Conservation (phyloP, 140 eudicot genomes). For the Ambrosia hybrid region DNA sequence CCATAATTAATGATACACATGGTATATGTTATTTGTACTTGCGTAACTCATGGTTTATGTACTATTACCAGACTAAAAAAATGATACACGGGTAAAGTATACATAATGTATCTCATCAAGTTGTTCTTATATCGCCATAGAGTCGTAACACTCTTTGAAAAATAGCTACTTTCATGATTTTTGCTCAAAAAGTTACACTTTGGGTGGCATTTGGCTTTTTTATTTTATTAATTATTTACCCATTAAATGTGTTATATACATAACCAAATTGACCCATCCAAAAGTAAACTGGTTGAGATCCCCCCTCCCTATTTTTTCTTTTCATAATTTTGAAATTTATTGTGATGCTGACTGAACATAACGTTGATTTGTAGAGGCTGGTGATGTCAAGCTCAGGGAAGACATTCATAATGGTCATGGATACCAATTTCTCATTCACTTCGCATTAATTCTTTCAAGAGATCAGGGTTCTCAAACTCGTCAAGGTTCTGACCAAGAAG, state of each 20-base stretch:
- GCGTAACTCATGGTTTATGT: neutral
- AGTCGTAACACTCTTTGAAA: neutral
- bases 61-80: neutral
- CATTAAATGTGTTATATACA: neutral
- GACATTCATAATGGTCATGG: conserved; percentile 98
- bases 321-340: conserved; percentile 8
- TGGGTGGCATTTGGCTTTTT: conserved; percentile 4
- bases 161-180: neutral
- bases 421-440: conserved; percentile 87
- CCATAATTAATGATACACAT: neutral
- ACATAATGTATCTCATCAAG: neutral
- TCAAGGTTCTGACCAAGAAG: conserved; percentile 35
- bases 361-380: conserved; percentile 73
- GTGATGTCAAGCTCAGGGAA: conserved; percentile 87
- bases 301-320: neutral
- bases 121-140: conserved; percentile 7
- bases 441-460: conserved; percentile 73
- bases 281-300: neutral
- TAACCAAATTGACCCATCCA: neutral
- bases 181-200: neutral
- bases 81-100: neutral
- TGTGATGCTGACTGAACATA: conserved; percentile 30
- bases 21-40: neutral
- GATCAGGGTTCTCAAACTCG: conserved; percentile 40
- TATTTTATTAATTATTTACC: neutral